Evolutionary conservation across 176 grass and related monocot species (phyloP).

Genomic region (Cocos nucifera): DNA sequence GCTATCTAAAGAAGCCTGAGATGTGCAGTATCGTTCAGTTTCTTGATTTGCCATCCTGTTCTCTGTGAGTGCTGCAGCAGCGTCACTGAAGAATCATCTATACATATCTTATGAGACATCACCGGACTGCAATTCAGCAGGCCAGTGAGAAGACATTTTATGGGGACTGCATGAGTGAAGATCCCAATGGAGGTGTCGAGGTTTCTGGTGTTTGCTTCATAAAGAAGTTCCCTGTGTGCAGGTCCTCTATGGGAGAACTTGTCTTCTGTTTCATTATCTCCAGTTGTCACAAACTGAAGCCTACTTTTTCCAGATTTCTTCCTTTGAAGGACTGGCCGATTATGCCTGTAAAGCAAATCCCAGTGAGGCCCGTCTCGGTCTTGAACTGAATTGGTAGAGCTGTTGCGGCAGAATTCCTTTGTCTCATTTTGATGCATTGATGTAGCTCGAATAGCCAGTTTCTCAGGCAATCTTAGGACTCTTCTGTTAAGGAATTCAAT

Average conservation of each 20-base stretch:
- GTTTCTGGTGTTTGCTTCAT: constrained; percentile 3
- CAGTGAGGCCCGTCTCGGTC: constrained; percentile 11
- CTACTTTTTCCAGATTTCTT: constrained; percentile 24
- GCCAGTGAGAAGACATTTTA: constrained; percentile 24
- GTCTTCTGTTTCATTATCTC: constrained; percentile 8
- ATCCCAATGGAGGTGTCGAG: constrained; percentile 5
- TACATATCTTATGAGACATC: constrained; percentile 15
- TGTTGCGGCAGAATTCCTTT: constrained; percentile 12
- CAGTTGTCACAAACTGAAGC: constrained; percentile 13
- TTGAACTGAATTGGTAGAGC: constrained; percentile 14
- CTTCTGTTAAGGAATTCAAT: constrained; percentile 19
- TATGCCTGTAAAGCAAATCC: constrained; percentile 16
- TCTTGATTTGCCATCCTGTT: constrained; percentile 26
- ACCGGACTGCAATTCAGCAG: constrained; percentile 12
- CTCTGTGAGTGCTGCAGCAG: constrained; percentile 13
- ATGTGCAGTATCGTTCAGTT: constrained; percentile 25
- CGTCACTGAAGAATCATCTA: constrained; percentile 26
- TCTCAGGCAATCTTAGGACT: constrained; percentile 22
- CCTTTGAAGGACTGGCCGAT: constrained; percentile 6
- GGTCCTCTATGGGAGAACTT: not conserved
- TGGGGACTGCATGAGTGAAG: constrained; percentile 23
- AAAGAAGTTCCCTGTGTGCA: not conserved
- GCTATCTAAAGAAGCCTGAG: constrained; percentile 17
- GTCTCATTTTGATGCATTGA: constrained; percentile 13
- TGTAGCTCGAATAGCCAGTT: not conserved